Evolutionary conservation across 768 basidiomycete species (phyloP), one percentile per base, ranked within the genome.

Genomic region (Boletus eberwhitei): DNA sequence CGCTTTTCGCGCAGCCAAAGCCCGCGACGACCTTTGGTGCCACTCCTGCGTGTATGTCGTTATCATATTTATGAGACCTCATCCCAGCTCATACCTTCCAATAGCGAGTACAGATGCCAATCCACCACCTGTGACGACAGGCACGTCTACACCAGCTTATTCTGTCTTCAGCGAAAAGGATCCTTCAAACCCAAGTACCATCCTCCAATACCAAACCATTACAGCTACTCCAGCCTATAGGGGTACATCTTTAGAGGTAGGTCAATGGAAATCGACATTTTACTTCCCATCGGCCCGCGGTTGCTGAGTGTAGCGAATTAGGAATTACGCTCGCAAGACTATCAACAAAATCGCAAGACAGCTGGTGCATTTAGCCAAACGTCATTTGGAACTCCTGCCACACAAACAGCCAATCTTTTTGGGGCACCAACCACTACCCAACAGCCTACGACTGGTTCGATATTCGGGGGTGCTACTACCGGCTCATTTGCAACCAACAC

Each of bases 241-340:
- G 54, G 86, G 87, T 39, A 85, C 80, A 56, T 94, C 91, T 21
- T 81, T 90, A 57, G 92, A 87, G 78, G 90, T 84, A 59, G 46
- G 75, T 45, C 50, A 29, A 50, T 3, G 9, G 24, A 48, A 14
- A 14, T 24, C 34, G 4, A 22, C 34, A 6, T 70, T 63, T 55
- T 35, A 5, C 22, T 48, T 34, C 37, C 3, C 9, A 41, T 34
- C 12, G 34, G 4, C 21, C 36, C 6, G 21, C 45, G 38, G 48
- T 48, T 41, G 35, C 17, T 60, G 32, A 58, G 5, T 40, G 16
- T 32, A 50, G 52, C 4, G 13, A 39, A 50, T 24, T 57, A 90
- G 87, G 89, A 91, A 78, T 68, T 90, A 36, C 84, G 88, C 43
- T 52, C 80, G 22, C 87, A 90, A 80, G 89, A 91, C 65, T 90